phyloP scores from a whole-genome alignment of 148 eudicot genomes.

The Linanthus parryae region DNA sequence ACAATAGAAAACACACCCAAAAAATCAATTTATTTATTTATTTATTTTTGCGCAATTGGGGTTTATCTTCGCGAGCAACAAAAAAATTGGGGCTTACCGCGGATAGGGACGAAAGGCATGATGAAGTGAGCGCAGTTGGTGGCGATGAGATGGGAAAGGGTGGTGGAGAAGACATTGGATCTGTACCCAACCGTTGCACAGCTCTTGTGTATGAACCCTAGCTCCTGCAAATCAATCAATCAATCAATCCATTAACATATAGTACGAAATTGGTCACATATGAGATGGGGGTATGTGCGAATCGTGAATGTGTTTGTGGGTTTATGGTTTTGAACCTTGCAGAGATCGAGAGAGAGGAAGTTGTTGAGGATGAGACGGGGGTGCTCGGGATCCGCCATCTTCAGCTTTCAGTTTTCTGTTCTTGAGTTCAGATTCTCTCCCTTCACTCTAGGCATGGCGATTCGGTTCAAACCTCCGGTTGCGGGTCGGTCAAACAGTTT shows the following conservation, averaged over 20 bases:
- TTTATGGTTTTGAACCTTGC: constrained; percentile 34
- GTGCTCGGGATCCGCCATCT: constrained; percentile 30
- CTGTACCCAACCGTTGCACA: constrained; percentile 86
- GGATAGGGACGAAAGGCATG: constrained; percentile 73
- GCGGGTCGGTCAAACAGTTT: too few species aligned
- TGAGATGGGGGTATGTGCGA: neutral
- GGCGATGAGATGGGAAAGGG: constrained; percentile 92
- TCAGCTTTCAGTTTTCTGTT: too few species aligned
- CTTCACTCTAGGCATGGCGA: too few species aligned
- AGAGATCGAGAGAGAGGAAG: constrained; percentile 38
- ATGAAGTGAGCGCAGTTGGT: constrained; percentile 72
- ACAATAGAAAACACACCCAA: neutral
- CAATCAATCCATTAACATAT: neutral
- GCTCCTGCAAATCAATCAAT: constrained; percentile 37
- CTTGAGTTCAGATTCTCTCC: too few species aligned
- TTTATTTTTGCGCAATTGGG: neutral
- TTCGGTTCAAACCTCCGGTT: too few species aligned
- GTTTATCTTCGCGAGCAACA: too few species aligned
- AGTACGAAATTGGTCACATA: neutral
- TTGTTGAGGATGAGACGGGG: constrained; percentile 48
- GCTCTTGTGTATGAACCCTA: constrained; percentile 91
- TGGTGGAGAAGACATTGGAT: constrained; percentile 88
- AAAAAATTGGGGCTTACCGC: constrained; percentile 32
- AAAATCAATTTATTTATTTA: too few species aligned
- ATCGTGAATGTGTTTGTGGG: neutral